phyloP scores from a whole-genome alignment of 345 rosid genomes.

The Lepidium sativum region DNA sequence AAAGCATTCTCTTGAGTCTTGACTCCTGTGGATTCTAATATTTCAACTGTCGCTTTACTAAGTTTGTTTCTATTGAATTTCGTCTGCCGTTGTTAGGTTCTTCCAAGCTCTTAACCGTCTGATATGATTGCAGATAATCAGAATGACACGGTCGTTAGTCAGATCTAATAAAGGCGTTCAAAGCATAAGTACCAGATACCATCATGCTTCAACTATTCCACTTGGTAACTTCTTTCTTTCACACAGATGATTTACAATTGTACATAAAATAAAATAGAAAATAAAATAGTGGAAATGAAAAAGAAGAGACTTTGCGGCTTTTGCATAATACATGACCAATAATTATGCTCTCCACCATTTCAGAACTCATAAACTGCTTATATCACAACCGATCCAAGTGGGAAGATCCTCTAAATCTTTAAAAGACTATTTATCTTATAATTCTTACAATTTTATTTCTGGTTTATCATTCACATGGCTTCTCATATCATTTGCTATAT shows the following conservation, averaged over 20 bases:
- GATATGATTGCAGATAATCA: constrained; percentile 22
- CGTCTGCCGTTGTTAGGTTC: constrained; percentile 12
- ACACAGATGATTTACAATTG: neutral
- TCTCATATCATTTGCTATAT: constrained; percentile 13
- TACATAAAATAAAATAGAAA: neutral
- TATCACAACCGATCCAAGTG: constrained; percentile 24
- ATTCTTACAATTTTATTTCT: neutral
- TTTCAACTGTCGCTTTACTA: constrained; percentile 17
- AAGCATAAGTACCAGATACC: constrained; percentile 3
- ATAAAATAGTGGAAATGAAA: constrained; percentile 10
- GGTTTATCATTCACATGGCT: constrained; percentile 12
- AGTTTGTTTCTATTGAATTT: neutral
- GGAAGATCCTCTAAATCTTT: constrained; percentile 32
- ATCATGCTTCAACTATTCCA: neutral
- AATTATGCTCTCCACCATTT: constrained; percentile 33
- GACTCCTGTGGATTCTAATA: constrained; percentile 18
- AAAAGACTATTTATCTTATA: constrained; percentile 13
- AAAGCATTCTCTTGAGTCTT: constrained; percentile 10
- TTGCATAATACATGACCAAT: constrained; percentile 30
- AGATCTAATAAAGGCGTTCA: neutral
- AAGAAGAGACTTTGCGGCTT: constrained; percentile 25
- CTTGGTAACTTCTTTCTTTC: constrained; percentile 13
- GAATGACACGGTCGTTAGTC: neutral
- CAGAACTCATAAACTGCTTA: constrained; percentile 14
- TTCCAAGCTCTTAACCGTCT: constrained; percentile 17